Conservation (phyloP, 2,329 filamentous ascomycete genomes). For the Paradendryphiella salina region DNA sequence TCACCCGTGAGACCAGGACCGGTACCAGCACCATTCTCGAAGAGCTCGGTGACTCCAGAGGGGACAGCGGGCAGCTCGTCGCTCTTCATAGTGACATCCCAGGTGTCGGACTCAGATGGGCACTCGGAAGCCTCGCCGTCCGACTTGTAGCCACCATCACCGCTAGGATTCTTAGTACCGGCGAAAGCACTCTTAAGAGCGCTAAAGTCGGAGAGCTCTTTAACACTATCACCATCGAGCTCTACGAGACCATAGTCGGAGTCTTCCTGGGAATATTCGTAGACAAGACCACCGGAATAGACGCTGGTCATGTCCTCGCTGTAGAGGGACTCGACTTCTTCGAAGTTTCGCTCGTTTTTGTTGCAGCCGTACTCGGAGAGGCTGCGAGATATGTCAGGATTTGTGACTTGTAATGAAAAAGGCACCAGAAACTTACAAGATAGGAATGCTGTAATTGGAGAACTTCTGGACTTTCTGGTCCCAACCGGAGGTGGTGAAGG, state of each 20-base stretch:
- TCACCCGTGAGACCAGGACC: conserved; percentile 59
- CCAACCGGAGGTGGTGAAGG: conserved; percentile 75
- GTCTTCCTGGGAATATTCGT: conserved; percentile 80
- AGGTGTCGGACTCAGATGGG: conserved; percentile 58
- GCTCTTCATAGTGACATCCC: conserved; percentile 56
- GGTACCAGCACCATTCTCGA: conserved; percentile 61
- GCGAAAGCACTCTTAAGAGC: conserved; percentile 57
- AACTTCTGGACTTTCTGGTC: conserved; percentile 87
- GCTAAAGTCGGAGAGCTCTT: conserved; percentile 65
- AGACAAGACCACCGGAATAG: conserved; percentile 95
- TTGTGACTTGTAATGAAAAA: too few species aligned
- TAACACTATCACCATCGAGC: conserved; percentile 60
- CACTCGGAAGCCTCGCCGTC: conserved; percentile 58
- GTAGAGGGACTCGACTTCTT: conserved; percentile 81
- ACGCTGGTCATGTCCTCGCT: conserved; percentile 78
- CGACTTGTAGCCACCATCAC: conserved; percentile 63
- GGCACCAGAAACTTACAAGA: conserved; percentile 62
- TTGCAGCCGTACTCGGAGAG: conserved; percentile 94
- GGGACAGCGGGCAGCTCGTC: conserved; percentile 62
- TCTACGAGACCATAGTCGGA: conserved; percentile 74
- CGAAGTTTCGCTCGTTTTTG: conserved; percentile 78
- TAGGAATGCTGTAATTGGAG: conserved; percentile 80
- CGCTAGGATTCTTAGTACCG: conserved; percentile 56
- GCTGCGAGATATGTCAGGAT: conserved; percentile 48
- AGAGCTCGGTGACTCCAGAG: conserved; percentile 57